Evolutionary conservation across 495 filamentous ascomycete genomes (phyloP).

Genomic region (Annulohypoxylon nitens): DNA sequence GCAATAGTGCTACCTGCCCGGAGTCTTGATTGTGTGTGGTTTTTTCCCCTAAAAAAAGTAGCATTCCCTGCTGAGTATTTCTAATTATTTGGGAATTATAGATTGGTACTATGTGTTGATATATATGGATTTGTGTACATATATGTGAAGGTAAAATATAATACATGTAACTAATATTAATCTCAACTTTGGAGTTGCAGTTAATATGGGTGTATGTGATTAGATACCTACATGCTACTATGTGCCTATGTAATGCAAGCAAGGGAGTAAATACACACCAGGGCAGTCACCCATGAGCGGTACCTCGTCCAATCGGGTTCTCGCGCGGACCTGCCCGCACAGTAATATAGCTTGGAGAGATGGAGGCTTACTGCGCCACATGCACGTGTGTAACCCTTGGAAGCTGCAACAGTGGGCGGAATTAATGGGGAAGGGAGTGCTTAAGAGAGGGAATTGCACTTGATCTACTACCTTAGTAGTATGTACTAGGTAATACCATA

Average conservation of each 20-base stretch:
- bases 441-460: not conserved
- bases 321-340: constrained; percentile 1
- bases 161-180: too few species aligned
- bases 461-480: not conserved
- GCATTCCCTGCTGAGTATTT: too few species aligned
- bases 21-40: not conserved
- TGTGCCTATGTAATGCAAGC: too few species aligned
- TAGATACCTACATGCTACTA: too few species aligned
- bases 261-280: too few species aligned
- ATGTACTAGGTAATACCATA: not conserved
- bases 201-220: too few species aligned
- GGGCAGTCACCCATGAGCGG: not conserved
- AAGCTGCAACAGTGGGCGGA: not conserved
- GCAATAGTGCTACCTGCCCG: not conserved
- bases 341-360: not conserved
- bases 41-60: too few species aligned
- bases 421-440: not conserved
- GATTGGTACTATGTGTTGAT: not conserved
- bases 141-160: too few species aligned
- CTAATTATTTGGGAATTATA: too few species aligned
- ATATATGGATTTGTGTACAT: not conserved
- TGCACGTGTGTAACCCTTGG: not conserved
- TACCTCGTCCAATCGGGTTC: constrained; percentile 6
- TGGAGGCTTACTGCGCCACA: constrained; percentile 17
- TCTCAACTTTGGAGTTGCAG: too few species aligned